Evolutionary conservation across 1,284 basidiomycete species (phyloP).

Genomic region (Cryptococcus deneoformans): DNA sequence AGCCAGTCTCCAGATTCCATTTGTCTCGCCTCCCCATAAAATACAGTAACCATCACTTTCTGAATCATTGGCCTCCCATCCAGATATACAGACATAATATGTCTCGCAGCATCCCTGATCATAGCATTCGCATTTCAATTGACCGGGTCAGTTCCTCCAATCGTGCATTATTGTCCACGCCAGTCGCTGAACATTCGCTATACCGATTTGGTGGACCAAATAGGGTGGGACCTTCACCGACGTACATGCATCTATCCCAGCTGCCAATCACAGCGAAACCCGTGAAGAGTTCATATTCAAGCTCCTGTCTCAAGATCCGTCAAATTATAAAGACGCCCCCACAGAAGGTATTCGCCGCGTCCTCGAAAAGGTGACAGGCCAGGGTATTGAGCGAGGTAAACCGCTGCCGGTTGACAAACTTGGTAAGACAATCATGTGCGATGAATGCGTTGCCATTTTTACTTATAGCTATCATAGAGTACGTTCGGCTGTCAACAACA

Average conservation of each 20-base stretch:
- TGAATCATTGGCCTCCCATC: slow-evolving; percentile 36
- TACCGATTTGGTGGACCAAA: too few relatives aligned
- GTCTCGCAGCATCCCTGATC: slow-evolving; percentile 26
- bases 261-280: not conserved
- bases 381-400: slow-evolving; percentile 60
- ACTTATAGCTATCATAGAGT: slow-evolving; percentile 57
- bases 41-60: too few relatives aligned
- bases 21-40: too few relatives aligned
- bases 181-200: too few relatives aligned
- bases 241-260: slow-evolving; percentile 31
- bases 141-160: slow-evolving; percentile 23
- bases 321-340: slow-evolving; percentile 86
- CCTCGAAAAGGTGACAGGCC: slow-evolving; percentile 68
- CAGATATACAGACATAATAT: slow-evolving; percentile 35
- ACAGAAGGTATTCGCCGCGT: slow-evolving; percentile 85
- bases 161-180: too few relatives aligned
- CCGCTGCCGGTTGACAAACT: slow-evolving; percentile 78
- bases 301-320: slow-evolving; percentile 77
- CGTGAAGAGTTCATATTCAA: slow-evolving; percentile 48
- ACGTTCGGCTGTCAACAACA: slow-evolving; percentile 89
- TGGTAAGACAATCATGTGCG: slow-evolving; percentile 41
- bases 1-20: too few relatives aligned
- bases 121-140: slow-evolving; percentile 44
- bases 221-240: slow-evolving; percentile 48
- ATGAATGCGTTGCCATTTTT: too few relatives aligned